Evolutionary conservation across 495 filamentous ascomycete genomes (phyloP), one percentile per base, ranked within the genome.

Genomic region (Aspergillus ostianus): DNA sequence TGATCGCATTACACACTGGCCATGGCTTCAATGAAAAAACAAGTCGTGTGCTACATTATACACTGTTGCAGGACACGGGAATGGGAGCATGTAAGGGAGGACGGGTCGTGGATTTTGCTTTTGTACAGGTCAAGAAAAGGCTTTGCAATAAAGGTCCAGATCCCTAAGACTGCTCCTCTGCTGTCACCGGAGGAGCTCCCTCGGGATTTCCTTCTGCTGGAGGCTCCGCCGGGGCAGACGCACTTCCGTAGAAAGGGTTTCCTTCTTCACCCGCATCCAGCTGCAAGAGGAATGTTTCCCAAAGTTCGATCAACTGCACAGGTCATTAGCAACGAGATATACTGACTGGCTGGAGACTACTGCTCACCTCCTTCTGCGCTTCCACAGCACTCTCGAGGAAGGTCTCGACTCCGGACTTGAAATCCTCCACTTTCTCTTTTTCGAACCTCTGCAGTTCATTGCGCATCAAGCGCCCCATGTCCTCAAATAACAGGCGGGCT

Each of bases 391-490:
- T 90, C 76, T 98, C 94, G 63, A 98, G 77, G 73, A 93, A 98
- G 0, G 94, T 98, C 78, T 98, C 94, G 2, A 98, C 93, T 0
- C 91, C 95, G 60, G 89, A 93, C 79, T 98, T 98, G 76, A 98
- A 98, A 72, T 98, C 94, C 71, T 98, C 94, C 8, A 98, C 94
- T 79, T 98, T 98, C 77, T 98, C 94, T 65, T 85, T 85, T 78
- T 98, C 94, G 66, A 98, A 98, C 27, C 92, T 81, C 61, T 98
- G 94, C 59, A 98, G 80, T 73, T 98, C 94, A 29, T 80, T 77
- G 45, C 91, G 83, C 92, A 98, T 93, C 70, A 96, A 77, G 26
- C 91, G 82, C 13, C 94, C 94, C 94, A 98, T 97, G 70, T 98
- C 95, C 61, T 98, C 94, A 70, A 98, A 98, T 56, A 96, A 72